These are phyloP conservation scores for Craterostigma plantagineum DNA, from an alignment of 257 asterid species.

Conservation along the genomic window DNA sequence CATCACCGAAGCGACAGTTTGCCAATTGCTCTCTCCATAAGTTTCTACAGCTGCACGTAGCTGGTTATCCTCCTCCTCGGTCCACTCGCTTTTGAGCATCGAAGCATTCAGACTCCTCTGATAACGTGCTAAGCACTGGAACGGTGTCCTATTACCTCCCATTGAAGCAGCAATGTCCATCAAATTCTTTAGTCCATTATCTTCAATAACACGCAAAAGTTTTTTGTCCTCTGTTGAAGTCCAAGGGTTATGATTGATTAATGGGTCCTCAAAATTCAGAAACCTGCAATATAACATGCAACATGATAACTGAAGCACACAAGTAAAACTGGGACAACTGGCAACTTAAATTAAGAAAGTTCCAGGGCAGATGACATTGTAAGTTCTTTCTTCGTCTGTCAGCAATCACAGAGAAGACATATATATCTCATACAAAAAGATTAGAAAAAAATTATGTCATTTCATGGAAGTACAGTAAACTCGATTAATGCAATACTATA, in stretches of 20 bases:
- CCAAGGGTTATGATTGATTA: slow-evolving; percentile 54
- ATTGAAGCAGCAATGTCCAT: slow-evolving; percentile 59
- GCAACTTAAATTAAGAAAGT: background rate
- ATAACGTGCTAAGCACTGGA: slow-evolving; percentile 84
- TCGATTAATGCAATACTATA: too few relatives aligned
- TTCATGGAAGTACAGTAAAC: too few relatives aligned
- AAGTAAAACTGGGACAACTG: too few relatives aligned
- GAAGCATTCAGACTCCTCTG: slow-evolving; percentile 96
- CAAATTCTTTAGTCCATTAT: slow-evolving; percentile 63
- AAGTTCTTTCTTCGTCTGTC: too few relatives aligned
- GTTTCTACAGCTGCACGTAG: slow-evolving; percentile 69
- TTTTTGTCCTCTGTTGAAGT: slow-evolving; percentile 62
- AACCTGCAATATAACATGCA: slow-evolving; percentile 33
- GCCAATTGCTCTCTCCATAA: slow-evolving; percentile 91
- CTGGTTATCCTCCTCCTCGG: slow-evolving; percentile 63
- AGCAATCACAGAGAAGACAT: too few relatives aligned
- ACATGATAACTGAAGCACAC: background rate
- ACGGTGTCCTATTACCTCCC: slow-evolving; percentile 77
- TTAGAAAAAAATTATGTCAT: too few relatives aligned
- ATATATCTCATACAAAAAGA: too few relatives aligned
- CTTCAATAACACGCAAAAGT: slow-evolving; percentile 52
- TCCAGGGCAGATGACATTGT: too few relatives aligned
- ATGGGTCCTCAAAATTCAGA: slow-evolving; percentile 69
- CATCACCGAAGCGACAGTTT: slow-evolving; percentile 52
- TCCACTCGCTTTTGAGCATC: slow-evolving; percentile 85